Conservation (phyloP, 139 green algal genomes). For the Micractinium sp. region DNA sequence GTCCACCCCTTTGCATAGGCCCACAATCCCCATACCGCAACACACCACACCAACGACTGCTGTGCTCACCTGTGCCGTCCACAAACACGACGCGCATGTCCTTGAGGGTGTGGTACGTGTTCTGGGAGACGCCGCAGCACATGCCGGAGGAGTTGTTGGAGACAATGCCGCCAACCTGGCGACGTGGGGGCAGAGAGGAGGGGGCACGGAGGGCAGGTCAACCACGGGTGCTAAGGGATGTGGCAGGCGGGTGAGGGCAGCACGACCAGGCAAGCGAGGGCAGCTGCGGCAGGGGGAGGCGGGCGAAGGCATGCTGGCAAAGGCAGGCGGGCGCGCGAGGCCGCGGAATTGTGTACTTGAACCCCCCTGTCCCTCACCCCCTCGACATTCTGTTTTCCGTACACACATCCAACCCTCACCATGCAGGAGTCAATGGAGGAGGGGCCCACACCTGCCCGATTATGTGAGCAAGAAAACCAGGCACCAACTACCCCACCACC, state of each 20-base stretch:
- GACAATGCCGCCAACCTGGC: constrained; percentile 90
- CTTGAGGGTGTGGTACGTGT: constrained; percentile 96
- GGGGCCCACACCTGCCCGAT: no score
- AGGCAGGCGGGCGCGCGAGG: neutral
- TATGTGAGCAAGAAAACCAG: neutral
- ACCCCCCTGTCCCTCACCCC: no score
- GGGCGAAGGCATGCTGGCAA: neutral
- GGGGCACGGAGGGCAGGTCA: neutral
- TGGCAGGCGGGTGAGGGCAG: neutral
- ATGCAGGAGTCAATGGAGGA: no score
- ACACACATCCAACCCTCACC: no score
- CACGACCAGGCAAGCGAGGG: neutral
- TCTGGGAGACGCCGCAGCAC: constrained; percentile 97
- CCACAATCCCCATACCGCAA: no score
- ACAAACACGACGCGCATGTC: constrained; percentile 95
- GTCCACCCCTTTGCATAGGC: no score
- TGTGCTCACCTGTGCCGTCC: constrained; percentile 77
- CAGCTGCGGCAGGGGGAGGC: neutral
- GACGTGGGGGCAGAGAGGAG: no score
- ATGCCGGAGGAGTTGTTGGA: constrained; percentile 98
- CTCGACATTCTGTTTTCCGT: no score
- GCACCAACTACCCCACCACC: no score
- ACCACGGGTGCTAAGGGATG: neutral
- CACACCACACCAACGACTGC: neutral
- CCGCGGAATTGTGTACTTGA: neutral